A percentile compares a stretch with the other conserved stretches of the same genome.
phyloP scores from a whole-genome alignment of 441 rosid species.

The Melastoma candidum region DNA sequence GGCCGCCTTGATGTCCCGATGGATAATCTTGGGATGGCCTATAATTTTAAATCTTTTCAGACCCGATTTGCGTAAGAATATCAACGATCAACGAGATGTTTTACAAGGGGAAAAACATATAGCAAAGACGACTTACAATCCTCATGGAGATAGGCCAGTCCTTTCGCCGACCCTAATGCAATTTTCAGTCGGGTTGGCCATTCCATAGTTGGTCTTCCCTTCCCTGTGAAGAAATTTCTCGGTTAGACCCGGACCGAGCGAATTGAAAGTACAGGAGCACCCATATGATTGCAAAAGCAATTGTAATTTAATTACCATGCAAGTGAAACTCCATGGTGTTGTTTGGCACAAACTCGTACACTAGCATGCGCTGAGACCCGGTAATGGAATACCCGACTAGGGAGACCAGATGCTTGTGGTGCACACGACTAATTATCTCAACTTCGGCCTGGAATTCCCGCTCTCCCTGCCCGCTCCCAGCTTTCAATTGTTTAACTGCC shows the following conservation, averaged over 20 bases:
- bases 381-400: slow-evolving; percentile 88
- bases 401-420: slow-evolving; percentile 92
- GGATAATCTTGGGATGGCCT: slow-evolving; percentile 99
- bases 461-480: slow-evolving; percentile 97
- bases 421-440: slow-evolving; percentile 93
- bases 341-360: slow-evolving; percentile 93
- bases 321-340: slow-evolving; percentile 87
- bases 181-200: slow-evolving; percentile 73
- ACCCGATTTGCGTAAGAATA: background rate
- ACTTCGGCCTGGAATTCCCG: slow-evolving; percentile 97
- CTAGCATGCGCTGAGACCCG: slow-evolving; percentile 72
- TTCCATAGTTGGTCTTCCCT: slow-evolving; percentile 82
- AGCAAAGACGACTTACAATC: slow-evolving; percentile 49
- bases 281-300: background rate
- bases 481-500: slow-evolving; percentile 84
- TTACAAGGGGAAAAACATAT: background rate
- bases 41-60: background rate
- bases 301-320: slow-evolving; percentile 37
- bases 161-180: slow-evolving; percentile 96
- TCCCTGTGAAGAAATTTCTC: slow-evolving; percentile 35
- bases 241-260: slow-evolving; percentile 12
- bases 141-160: slow-evolving; percentile 96
- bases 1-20: slow-evolving; percentile 90
- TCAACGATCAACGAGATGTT: background rate
- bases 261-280: background rate